Percentiles rank a stretch among this genome's conserved stretches.
These are phyloP conservation scores for Picochlorum sp. DNA, from an alignment of 139 green algal genomes.

Conservation along the genomic window DNA sequence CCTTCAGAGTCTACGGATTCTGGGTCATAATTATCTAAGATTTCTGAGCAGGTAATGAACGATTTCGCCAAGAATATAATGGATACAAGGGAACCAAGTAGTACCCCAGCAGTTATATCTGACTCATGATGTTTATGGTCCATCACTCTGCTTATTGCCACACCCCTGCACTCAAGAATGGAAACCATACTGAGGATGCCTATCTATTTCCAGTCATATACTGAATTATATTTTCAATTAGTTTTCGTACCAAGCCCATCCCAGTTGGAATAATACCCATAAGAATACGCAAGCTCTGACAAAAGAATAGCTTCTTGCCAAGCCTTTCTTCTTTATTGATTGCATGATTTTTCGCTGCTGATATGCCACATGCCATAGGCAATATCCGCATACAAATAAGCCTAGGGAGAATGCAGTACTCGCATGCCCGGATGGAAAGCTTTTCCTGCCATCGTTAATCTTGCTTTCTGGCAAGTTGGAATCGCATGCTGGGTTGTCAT, in stretches of 20 bases:
- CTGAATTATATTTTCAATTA: too few relatives aligned
- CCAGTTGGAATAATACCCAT: not conserved
- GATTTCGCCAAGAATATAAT: not conserved
- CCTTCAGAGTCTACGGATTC: too few relatives aligned
- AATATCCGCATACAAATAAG: not conserved
- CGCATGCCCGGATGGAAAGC: slow-evolving; percentile 2
- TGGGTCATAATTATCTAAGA: too few relatives aligned
- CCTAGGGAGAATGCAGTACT: not conserved
- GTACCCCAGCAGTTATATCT: not conserved
- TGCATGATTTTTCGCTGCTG: not conserved
- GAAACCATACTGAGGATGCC: too few relatives aligned
- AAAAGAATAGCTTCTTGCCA: not conserved
- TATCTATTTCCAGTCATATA: too few relatives aligned
- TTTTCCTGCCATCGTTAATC: slow-evolving; percentile 11
- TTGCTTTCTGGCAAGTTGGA: not conserved
- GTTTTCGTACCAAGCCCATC: slow-evolving; percentile 5
- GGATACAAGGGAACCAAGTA: not conserved
- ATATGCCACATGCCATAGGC: not conserved
- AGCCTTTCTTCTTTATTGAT: not conserved
- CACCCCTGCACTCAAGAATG: too few relatives aligned
- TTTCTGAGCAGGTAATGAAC: too few relatives aligned
- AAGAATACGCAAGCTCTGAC: not conserved
- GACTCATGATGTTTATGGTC: slow-evolving; percentile 4
- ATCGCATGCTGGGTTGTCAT: slow-evolving; percentile 11
- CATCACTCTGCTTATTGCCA: not conserved